These are phyloP conservation scores for Apiospora koreana DNA, from an alignment of 2,329 filamentous ascomycete species.

Conservation along the genomic window DNA sequence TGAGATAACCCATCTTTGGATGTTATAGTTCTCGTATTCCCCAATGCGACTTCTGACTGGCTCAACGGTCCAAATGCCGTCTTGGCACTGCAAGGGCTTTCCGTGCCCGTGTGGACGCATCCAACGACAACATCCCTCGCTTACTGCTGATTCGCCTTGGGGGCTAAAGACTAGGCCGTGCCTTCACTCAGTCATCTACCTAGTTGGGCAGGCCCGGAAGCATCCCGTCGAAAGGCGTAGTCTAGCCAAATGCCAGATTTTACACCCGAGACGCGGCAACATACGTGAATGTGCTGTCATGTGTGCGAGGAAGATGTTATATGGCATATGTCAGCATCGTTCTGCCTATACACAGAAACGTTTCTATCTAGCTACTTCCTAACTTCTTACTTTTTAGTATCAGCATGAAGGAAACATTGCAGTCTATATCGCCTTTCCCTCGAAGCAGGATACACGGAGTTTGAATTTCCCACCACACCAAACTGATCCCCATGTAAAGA, in stretches of 20 bases:
- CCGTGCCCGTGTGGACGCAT: not conserved
- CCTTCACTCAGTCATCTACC: not conserved
- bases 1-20: not conserved
- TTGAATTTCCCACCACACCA: not conserved
- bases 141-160: not conserved
- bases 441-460: not conserved
- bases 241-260: not conserved
- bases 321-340: not conserved
- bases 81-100: not conserved
- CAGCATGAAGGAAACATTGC: not conserved
- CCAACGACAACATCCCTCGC: not conserved
- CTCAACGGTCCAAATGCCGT: not conserved
- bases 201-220: not conserved
- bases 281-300: not conserved
- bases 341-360: not conserved
- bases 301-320: not conserved
- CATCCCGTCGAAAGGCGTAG: not conserved
- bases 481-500: not conserved
- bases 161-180: not conserved
- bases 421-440: not conserved
- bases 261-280: not conserved
- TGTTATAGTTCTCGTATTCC: not conserved
- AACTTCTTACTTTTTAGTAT: not conserved
- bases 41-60: not conserved
- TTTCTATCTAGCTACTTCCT: not conserved